phyloP scores from a whole-genome alignment of 805 yeast genomes.

The Kodamaea lidongshanica region DNA sequence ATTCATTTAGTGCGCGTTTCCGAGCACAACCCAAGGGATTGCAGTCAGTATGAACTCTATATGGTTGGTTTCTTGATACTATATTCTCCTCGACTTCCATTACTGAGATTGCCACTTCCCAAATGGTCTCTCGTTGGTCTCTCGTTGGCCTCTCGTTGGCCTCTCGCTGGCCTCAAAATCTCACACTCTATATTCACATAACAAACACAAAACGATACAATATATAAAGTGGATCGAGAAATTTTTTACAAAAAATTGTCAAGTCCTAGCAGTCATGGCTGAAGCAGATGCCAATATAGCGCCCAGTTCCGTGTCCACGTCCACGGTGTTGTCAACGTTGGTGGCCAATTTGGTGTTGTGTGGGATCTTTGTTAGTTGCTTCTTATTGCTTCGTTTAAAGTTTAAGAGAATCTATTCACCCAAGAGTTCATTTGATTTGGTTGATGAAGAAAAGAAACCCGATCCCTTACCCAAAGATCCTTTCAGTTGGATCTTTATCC shows the following conservation, averaged over 20 bases:
- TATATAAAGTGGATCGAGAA: not conserved
- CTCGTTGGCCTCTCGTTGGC: too few relatives aligned
- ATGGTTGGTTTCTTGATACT: too few relatives aligned
- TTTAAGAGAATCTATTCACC: conserved; percentile 80
- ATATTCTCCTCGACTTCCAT: too few relatives aligned
- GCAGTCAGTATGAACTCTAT: too few relatives aligned
- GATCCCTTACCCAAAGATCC: conserved; percentile 67
- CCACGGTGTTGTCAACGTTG: conserved; percentile 67
- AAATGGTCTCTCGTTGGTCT: too few relatives aligned
- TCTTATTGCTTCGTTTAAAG: conserved; percentile 59
- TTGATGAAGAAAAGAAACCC: conserved; percentile 57
- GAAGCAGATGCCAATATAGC: conserved; percentile 9
- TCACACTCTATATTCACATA: too few relatives aligned
- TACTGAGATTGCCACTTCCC: too few relatives aligned
- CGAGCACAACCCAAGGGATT: too few relatives aligned
- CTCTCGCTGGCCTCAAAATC: too few relatives aligned
- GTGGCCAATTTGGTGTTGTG: conserved; percentile 63
- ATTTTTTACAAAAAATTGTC: not conserved
- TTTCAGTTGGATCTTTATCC: conserved; percentile 60
- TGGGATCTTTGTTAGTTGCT: conserved; percentile 52
- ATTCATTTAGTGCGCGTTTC: too few relatives aligned
- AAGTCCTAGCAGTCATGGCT: too few relatives aligned
- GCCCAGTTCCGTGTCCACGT: conserved; percentile 50
- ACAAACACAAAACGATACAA: conserved; percentile 1
- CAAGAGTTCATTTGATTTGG: conserved; percentile 59